A percentile compares a stretch with the other conserved stretches of the same genome.
phyloP scores from a whole-genome alignment of 164 flowering plant species.

The Vitis labrusca region DNA sequence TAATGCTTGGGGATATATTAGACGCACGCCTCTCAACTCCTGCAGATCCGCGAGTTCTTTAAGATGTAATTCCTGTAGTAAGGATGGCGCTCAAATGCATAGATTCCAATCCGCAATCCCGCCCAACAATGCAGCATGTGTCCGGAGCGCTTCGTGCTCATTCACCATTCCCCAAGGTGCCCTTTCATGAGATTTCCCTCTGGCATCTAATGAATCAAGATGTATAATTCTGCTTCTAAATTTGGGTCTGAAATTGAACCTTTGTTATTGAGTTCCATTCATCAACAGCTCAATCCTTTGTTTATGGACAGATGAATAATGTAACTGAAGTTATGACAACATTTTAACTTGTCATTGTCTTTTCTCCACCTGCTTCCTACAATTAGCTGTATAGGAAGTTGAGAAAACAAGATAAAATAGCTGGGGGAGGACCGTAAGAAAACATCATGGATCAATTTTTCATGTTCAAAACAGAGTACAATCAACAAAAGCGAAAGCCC shows the following conservation, averaged over 20 bases:
- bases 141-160: constrained; percentile 6
- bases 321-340: too few species aligned
- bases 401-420: background rate
- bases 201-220: too few species aligned
- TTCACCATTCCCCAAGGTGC: background rate
- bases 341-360: too few species aligned
- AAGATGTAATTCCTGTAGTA: constrained; percentile 11
- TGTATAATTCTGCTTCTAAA: too few species aligned
- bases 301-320: too few species aligned
- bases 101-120: constrained; percentile 6
- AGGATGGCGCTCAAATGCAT: constrained; percentile 17
- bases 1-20: constrained; percentile 11
- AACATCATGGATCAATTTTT: background rate
- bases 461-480: background rate
- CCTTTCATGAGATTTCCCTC: background rate
- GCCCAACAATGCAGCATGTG: constrained; percentile 24
- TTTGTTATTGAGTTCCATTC: too few species aligned
- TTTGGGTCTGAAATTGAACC: too few species aligned
- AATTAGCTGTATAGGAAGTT: background rate
- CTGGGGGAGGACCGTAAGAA: background rate
- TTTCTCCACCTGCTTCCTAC: background rate
- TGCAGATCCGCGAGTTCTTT: background rate
- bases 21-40: constrained; percentile 18
- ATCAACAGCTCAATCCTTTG: too few species aligned
- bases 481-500: background rate